phyloP scores from a whole-genome alignment of 129 eudicot genomes.

The Artemisia tridentata region DNA sequence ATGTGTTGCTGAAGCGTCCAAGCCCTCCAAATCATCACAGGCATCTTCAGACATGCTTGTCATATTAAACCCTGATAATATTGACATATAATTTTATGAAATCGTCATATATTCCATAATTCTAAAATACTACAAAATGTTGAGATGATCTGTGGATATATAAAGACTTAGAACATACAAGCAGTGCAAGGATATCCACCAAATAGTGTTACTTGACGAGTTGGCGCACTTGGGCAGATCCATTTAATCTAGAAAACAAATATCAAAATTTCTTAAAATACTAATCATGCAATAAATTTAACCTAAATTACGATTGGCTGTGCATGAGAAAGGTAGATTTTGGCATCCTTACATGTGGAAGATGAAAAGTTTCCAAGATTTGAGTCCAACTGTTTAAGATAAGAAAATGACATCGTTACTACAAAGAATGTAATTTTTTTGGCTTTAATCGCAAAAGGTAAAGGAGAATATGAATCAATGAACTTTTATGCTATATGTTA shows the following conservation, averaged over 20 bases:
- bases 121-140: not conserved
- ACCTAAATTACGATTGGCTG: not conserved
- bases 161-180: constrained; percentile 42
- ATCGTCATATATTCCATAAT: not conserved
- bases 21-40: constrained; percentile 43
- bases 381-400: constrained; percentile 63
- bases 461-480: no score
- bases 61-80: constrained; percentile 47
- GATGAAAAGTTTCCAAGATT: constrained; percentile 64
- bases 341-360: constrained; percentile 57
- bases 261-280: constrained; percentile 2
- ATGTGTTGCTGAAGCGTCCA: constrained; percentile 57
- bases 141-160: not conserved
- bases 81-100: not conserved
- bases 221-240: constrained; percentile 89
- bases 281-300: constrained; percentile 4
- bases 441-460: no score
- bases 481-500: constrained; percentile 1
- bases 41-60: constrained; percentile 45
- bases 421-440: no score
- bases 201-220: constrained; percentile 60
- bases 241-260: constrained; percentile 47
- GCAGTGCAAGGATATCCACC: constrained; percentile 79
- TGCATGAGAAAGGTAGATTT: constrained; percentile 14
- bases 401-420: no score